A percentile compares a stretch with the other conserved stretches of the same genome.
Evolutionary conservation across 768 basidiomycete species (phyloP).

Genomic region (Gelatoporia subvermispora): DNA sequence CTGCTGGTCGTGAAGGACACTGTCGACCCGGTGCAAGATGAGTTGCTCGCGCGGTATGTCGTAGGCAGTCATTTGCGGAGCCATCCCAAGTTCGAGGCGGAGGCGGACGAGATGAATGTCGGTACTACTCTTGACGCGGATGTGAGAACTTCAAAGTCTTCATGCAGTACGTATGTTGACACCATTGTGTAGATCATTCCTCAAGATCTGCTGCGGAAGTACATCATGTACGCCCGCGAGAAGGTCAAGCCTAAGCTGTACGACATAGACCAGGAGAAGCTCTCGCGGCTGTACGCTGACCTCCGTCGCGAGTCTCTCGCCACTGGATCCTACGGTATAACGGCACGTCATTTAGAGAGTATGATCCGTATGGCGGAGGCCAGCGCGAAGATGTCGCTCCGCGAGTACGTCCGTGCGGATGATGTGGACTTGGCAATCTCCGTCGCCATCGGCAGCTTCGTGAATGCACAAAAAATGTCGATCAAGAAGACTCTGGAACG

Average conservation of each 20-base stretch:
- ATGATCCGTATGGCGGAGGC: slow-evolving; percentile 99
- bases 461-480: slow-evolving; percentile 94
- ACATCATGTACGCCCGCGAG: slow-evolving; percentile 98
- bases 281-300: slow-evolving; percentile 90
- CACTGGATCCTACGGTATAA: slow-evolving; percentile 98
- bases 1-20: slow-evolving; percentile 97
- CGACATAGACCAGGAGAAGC: slow-evolving; percentile 93
- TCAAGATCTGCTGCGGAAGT: slow-evolving; percentile 93
- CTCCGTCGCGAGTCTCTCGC: slow-evolving; percentile 93
- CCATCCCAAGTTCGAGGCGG: slow-evolving; percentile 88
- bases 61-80: slow-evolving; percentile 93
- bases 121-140: slow-evolving; percentile 85
- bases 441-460: slow-evolving; percentile 91
- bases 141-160: slow-evolving; percentile 43
- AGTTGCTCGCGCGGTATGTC: slow-evolving; percentile 94
- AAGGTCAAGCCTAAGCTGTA: slow-evolving; percentile 89
- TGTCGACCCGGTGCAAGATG: slow-evolving; percentile 95
- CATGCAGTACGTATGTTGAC: slow-evolving; percentile 2
- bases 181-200: slow-evolving; percentile 71
- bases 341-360: slow-evolving; percentile 94
- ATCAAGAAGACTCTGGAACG: slow-evolving; percentile 97
- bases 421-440: slow-evolving; percentile 98
- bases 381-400: slow-evolving; percentile 95
- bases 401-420: slow-evolving; percentile 93
- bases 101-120: slow-evolving; percentile 90